These are phyloP conservation scores for Gillenia trifoliata DNA, from an alignment of 306 rosid species.

Conservation along the genomic window DNA sequence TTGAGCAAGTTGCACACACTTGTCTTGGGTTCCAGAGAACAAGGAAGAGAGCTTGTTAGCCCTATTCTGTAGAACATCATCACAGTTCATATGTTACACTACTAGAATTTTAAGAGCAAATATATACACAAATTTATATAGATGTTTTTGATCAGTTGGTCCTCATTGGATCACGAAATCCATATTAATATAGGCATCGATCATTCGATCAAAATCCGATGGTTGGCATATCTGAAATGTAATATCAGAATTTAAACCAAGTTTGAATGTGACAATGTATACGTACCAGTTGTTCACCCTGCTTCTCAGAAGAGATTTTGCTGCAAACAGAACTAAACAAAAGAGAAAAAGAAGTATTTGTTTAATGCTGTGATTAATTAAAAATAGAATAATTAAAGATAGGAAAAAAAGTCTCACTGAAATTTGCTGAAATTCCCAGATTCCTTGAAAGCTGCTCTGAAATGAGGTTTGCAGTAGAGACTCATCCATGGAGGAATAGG, in stretches of 20 bases:
- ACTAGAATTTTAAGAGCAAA: not conserved
- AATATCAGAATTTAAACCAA: not conserved
- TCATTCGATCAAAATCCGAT: not conserved
- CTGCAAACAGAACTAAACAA: constrained; percentile 30
- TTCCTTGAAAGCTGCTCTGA: constrained; percentile 97
- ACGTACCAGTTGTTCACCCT: constrained; percentile 59
- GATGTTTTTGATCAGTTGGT: not conserved
- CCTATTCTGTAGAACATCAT: constrained; percentile 40
- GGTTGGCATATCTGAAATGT: not conserved
- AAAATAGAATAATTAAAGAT: not conserved
- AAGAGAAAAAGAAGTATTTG: not conserved
- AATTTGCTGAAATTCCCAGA: constrained; percentile 98
- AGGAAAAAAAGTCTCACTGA: constrained; percentile 27
- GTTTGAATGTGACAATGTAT: constrained; percentile 4
- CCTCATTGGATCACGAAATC: not conserved
- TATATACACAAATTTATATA: not conserved
- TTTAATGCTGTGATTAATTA: not conserved
- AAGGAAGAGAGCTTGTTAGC: constrained; percentile 69
- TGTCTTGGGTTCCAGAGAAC: constrained; percentile 91
- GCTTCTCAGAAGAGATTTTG: constrained; percentile 64
- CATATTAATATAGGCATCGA: not conserved
- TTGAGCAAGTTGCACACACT: constrained; percentile 73
- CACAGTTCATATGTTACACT: not conserved
- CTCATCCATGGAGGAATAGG: constrained; percentile 96
- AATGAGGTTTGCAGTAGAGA: constrained; percentile 84